Conservation (phyloP, 345 rosid genomes). For the Eucalyptus globulus region DNA sequence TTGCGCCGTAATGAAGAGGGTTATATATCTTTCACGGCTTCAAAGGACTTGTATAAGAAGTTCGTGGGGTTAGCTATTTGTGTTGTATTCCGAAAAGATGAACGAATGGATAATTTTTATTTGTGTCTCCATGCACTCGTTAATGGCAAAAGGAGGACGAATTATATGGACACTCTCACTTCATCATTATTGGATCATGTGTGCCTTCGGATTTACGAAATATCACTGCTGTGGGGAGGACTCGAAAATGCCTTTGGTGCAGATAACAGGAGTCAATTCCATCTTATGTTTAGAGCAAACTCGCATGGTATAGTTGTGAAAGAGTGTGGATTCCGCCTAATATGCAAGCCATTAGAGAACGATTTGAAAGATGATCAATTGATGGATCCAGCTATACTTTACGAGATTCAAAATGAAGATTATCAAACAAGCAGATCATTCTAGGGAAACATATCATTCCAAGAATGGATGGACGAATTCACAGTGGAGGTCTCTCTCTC, state of each 20-base stretch:
- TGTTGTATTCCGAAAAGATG: rapidly evolving
- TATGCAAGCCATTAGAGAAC: no score
- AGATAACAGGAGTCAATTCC: no score
- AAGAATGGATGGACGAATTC: no score
- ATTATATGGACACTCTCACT: rapidly evolving
- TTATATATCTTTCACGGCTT: neutral
- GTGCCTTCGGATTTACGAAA: rapidly evolving
- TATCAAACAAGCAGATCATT: no score
- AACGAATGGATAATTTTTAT: rapidly evolving
- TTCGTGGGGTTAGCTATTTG: rapidly evolving
- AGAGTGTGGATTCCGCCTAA: no score
- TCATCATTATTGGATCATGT: no score
- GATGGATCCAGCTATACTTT: rapidly evolving
- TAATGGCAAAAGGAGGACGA: rapidly evolving
- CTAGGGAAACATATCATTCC: no score
- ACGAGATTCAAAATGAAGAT: no score
- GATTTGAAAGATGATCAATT: no score
- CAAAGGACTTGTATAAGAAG: neutral
- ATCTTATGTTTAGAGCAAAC: rapidly evolving
- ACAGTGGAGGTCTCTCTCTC: no score
- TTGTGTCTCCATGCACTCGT: rapidly evolving
- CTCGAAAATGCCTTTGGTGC: no score
- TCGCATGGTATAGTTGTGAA: rapidly evolving
- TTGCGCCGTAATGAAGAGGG: rapidly evolving
- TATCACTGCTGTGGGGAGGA: rapidly evolving